Evolutionary conservation across 306 rosid species (phyloP), one percentile per base, ranked within the genome.

Genomic region (Lotus japonicus): DNA sequence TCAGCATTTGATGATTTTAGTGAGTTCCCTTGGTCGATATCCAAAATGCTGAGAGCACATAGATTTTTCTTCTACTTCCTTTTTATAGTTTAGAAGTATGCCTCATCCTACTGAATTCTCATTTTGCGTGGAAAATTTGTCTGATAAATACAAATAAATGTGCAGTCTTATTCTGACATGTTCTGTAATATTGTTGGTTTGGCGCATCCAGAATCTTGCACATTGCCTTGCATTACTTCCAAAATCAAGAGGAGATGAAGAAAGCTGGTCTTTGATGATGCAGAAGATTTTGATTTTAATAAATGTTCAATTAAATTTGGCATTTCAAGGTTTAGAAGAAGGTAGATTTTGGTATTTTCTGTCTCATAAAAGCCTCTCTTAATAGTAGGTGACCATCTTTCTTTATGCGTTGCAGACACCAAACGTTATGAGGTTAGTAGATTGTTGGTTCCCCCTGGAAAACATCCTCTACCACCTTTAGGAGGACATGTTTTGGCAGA

Each of bases 301-400:
- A 52, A 82, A 83, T 62, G 64, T 70, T 68, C 95, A 84, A 72
- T 79, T 95, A 75, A 81, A 81, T 82, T 78, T 69, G 65, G 76
- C 80, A 66, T 87, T 95, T 82, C 92, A 85, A 76, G 96, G 96
- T 73, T 72, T 90, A 67, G 96, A 85, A 79, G 97, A 83, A 82
- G 97, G 97, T 95, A 83, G n/a, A 26, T 58, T 19, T 65, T 58
- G 48, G 68, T 38, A 11, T 44, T 56, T 35, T 62, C 45, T 69
- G 15, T 41, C 70, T 42, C 58, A 35, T 13, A 51, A 58, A 57
- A 62, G 43, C 58, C 62, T 16, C 33, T 71, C 17, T 48, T 12
- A 17, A 72, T 64, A 35, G 55, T 64, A 6, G 23, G 33, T 75
- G 71, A 82, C 60, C 35, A 45, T 76, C 50, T 26, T 68, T 65